Evolutionary conservation across 495 filamentous ascomycete species (phyloP), one percentile per base, ranked within the genome.

Genomic region (Lophiostoma macrostomum): DNA sequence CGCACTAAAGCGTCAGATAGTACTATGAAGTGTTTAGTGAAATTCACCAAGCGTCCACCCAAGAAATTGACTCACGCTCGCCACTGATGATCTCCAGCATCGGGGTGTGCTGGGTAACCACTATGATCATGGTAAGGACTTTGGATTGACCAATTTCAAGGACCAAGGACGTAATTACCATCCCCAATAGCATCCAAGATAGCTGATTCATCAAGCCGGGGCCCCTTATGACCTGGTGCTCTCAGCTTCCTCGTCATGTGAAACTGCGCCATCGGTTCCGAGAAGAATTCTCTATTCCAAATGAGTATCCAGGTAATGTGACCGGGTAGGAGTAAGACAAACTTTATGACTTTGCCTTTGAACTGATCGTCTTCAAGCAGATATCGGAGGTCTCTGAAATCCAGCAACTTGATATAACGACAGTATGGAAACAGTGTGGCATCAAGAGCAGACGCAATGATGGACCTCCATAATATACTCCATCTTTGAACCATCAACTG

Each of bases 401-500:
- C 77, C 23, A 91, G 68, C 19, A 72, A 64, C 24, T 79, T 79
- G 36, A 89, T 77, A 66, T 85, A 88, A 27, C 75, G 73, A 60
- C 79, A 84, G 58, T 91, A 90, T 0, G 84, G 84, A 53, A 80
- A 85, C 24, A 77, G 68, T 0, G 86, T 87, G 53, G 74, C 67
- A 10, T 74, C 78, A 24, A 85, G 45, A 52, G 81, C 81, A 1
- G 87, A 90, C 5, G 81, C 69, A 45, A 87, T 77, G 41, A 90
- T 77, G 5, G 83, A 83, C 28, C 78, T 75, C 87, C 87, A 90
- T 28, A 86, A 68, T 4, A 78, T 71, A 12, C 80, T 74, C 73
- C 81, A 83, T 66, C 76, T 77, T 64, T 71, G 57, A 35, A 72
- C 45, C 47, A 54, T 57, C 49, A 66, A 48, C 63, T 70, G 61